These are phyloP conservation scores for Tuber indicum DNA, from an alignment of 495 filamentous ascomycete species.

Conservation along the genomic window DNA sequence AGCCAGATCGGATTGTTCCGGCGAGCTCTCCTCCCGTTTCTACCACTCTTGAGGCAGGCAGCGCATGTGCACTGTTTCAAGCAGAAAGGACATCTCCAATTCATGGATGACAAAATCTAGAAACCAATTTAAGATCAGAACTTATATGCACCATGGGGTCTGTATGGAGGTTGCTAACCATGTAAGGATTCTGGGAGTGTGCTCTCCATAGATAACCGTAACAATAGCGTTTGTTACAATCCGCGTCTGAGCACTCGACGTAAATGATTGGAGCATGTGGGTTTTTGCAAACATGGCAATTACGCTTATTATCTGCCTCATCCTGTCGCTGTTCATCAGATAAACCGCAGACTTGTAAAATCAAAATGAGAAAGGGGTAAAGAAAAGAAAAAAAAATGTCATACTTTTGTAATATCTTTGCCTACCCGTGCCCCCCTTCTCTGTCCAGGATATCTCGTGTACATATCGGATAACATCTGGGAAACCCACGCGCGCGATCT, in stretches of 20 bases:
- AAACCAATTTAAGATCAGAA: neutral
- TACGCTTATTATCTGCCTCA: conserved; percentile 48
- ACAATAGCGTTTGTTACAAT: conserved; percentile 69
- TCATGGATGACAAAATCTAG: conserved; percentile 56
- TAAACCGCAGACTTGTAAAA: conserved; percentile 10
- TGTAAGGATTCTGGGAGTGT: conserved; percentile 71
- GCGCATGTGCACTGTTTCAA: conserved; percentile 75
- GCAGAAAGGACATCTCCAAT: conserved; percentile 86
- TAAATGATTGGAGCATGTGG: conserved; percentile 67
- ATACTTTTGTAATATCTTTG: conserved; percentile 24
- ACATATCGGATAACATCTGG: conserved; percentile 57
- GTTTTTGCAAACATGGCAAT: conserved; percentile 75
- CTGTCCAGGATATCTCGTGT: neutral
- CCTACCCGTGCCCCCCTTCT: conserved; percentile 28
- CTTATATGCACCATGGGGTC: neutral
- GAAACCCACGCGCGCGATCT: conserved; percentile 83
- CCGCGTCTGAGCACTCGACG: conserved; percentile 61
- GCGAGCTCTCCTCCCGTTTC: conserved; percentile 31
- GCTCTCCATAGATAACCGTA: conserved; percentile 83
- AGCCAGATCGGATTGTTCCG: conserved; percentile 81
- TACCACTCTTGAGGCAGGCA: conserved; percentile 58
- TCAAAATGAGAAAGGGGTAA: neutral
- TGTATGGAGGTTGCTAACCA: conserved; percentile 22
- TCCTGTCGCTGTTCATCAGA: conserved; percentile 45
- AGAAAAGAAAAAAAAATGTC: neutral